These are phyloP conservation scores for Sclerotinia nivalis DNA, from an alignment of 2,329 filamentous ascomycete genomes.

Conservation along the genomic window DNA sequence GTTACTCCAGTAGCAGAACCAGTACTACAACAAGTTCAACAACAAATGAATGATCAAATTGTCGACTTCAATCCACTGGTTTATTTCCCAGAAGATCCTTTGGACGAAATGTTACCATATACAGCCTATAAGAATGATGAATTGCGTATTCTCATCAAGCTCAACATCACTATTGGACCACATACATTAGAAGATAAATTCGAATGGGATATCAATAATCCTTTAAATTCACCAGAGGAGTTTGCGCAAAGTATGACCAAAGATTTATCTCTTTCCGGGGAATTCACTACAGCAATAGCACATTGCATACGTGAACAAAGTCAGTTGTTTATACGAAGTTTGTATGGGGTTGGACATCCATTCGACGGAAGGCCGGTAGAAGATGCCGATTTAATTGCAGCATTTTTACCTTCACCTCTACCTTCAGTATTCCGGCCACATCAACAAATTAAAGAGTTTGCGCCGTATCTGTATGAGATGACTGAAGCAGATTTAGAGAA, in stretches of 20 bases:
- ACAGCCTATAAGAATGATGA: constrained; percentile 97
- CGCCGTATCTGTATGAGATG: constrained; percentile 90
- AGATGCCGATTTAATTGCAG: constrained; percentile 81
- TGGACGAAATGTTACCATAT: constrained; percentile 89
- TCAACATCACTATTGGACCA: constrained; percentile 96
- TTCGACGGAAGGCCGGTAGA: constrained; percentile 94
- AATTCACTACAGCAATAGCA: constrained; percentile 96
- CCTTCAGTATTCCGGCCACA: constrained; percentile 83
- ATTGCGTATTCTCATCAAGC: constrained; percentile 92
- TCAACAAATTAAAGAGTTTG: constrained; percentile 90
- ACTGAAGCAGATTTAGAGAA: constrained; percentile 87
- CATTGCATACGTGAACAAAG: constrained; percentile 96
- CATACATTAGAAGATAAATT: constrained; percentile 96
- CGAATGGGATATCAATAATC: constrained; percentile 98
- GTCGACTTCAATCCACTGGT: constrained; percentile 92
- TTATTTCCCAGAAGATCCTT: constrained; percentile 82
- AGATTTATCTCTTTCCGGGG: constrained; percentile 87
- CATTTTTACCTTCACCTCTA: constrained; percentile 84
- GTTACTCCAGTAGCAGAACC: constrained; percentile 69
- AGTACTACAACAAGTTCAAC: constrained; percentile 59
- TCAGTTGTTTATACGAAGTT: constrained; percentile 88
- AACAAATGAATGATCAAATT: constrained; percentile 84
- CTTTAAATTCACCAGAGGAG: constrained; percentile 88
- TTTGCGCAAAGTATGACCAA: constrained; percentile 88
- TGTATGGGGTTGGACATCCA: constrained; percentile 90